These are phyloP conservation scores for Acacia melanoxylon DNA, from an alignment of 306 rosid species.

Conservation along the genomic window DNA sequence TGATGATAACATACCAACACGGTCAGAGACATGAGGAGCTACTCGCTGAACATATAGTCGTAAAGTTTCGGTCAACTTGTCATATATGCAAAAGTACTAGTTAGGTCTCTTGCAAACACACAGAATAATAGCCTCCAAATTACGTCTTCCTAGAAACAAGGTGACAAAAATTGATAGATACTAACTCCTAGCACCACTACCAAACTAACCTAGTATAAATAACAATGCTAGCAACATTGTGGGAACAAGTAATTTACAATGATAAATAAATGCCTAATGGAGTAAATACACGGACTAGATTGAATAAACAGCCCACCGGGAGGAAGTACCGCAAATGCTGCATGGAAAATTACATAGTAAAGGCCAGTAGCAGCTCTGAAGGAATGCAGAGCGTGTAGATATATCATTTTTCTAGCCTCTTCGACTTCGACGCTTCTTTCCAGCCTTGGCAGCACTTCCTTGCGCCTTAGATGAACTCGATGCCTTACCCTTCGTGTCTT, in stretches of 20 bases:
- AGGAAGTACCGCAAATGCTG: constrained; percentile 23
- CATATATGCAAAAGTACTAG: neutral
- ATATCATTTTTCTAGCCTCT: constrained; percentile 48
- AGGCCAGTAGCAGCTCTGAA: neutral
- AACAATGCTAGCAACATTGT: constrained; percentile 39
- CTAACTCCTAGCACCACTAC: constrained; percentile 38
- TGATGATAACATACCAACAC: neutral
- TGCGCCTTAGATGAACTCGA: constrained; percentile 50
- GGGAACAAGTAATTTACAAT: neutral
- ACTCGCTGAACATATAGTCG: neutral
- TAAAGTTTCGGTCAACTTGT: neutral
- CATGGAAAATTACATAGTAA: neutral
- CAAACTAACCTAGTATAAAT: constrained; percentile 44
- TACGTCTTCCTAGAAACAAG: constrained; percentile 43
- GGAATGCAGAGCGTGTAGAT: constrained; percentile 4
- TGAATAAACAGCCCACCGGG: constrained; percentile 23
- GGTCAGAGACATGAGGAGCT: neutral
- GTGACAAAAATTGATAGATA: constrained; percentile 14
- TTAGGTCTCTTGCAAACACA: constrained; percentile 34
- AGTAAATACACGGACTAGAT: constrained; percentile 24
- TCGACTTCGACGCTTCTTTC: constrained; percentile 71
- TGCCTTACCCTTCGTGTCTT: constrained; percentile 54
- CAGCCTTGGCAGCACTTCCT: constrained; percentile 54
- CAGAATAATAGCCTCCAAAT: constrained; percentile 33
- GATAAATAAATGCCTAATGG: constrained; percentile 21